Evolutionary conservation across 2,329 filamentous ascomycete genomes (phyloP).

Genomic region (Dothistroma pini): DNA sequence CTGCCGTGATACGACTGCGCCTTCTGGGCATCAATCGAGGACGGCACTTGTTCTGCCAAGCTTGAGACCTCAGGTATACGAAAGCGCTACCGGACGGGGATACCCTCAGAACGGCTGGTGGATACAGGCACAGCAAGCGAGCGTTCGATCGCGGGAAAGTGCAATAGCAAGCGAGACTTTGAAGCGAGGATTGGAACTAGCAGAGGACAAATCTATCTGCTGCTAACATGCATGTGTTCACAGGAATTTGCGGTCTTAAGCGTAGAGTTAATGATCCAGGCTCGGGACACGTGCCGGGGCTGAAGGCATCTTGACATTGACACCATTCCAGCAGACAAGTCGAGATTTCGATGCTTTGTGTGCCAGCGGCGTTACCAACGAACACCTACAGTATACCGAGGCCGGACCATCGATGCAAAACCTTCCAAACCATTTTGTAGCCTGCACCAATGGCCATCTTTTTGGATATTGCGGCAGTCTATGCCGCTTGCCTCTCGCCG

Average conservation of each 20-base stretch:
- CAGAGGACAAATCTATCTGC: too few species aligned
- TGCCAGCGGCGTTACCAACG: neutral
- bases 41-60: neutral
- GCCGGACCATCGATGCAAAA: neutral
- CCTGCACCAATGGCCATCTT: neutral
- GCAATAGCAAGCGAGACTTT: neutral
- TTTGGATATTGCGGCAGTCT: neutral
- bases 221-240: too few species aligned
- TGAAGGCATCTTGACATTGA: too few species aligned
- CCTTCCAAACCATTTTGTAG: neutral
- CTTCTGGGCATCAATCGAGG: neutral
- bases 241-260: too few species aligned
- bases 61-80: neutral
- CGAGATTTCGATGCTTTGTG: neutral
- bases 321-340: too few species aligned
- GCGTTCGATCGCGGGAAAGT: neutral
- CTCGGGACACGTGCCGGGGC: too few species aligned
- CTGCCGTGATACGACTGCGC: neutral
- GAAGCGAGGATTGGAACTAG: neutral
- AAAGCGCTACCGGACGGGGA: neutral
- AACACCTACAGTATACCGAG: neutral
- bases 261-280: neutral
- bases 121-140: neutral
- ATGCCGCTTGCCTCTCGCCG: neutral
- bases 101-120: neutral